Base-by-base conservation (phyloP, 2,329 filamentous ascomycete genomes). In the Emergomyces orientalis region DNA sequence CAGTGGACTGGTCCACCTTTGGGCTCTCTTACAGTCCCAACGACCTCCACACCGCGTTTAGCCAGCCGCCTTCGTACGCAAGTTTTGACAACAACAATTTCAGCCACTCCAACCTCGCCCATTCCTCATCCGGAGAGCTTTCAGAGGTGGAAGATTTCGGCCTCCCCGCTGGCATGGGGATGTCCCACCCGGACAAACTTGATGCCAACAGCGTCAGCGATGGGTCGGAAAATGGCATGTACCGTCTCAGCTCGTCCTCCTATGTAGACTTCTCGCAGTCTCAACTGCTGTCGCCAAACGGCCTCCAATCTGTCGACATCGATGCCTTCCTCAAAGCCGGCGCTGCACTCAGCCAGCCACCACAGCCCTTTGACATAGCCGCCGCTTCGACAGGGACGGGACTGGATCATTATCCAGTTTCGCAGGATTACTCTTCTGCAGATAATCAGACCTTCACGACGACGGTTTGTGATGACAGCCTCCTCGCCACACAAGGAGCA, bases 1-100 rank as follows among this genome's bases (percentile, higher is more conserved):
- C 76, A 4, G 75, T 80, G 30, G 79, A 81, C 68, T 81, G 79
- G 79, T 78, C 78, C 4, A 78, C 75, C 41, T 76, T 80, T 65
- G 78, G 78, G 47, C 66, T 80, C 17, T 74, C 76, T 49, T 72
- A 72, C 54, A 63, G 67, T 22, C 70, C 75, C 25, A 74, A 74
- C 34, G 69, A 73, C 13, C 71, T 74, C 39, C 69, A 75, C 19
- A 66, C 76, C 3, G 73, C 74, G 13, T 77, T 74, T 67, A 79
- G 76, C 52, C 78, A 79, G 59, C 72, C 77, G 17, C 76, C 76
- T 19, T 80, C 77, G 14, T 80, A 78, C 64, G 74, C 76, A 19
- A 79, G 77, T 65, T 77, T 78, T 66, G 77, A 80, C 65, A 76
- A 77, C 68, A 74, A 73, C 62, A 74, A 72, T 30, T 73, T 76